Base-by-base conservation (phyloP, 345 rosid genomes). In the Brassica cretica region DNA sequence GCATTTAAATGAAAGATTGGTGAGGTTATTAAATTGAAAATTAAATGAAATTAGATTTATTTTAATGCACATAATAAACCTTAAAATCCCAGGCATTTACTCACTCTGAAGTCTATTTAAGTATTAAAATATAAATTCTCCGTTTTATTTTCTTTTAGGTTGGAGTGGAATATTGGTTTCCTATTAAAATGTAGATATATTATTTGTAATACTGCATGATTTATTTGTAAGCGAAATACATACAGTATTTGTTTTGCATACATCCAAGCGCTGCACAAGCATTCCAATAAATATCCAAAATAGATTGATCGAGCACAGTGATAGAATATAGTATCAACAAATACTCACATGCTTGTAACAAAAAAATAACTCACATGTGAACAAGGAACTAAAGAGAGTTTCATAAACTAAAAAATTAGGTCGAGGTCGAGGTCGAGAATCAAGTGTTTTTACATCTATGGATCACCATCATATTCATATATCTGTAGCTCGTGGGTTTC, bases 1-100 rank as follows among this genome's bases (percentile, higher is more conserved):
- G 78, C 78, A 51, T 79, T 60, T 68, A 49, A 73, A 73, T 79
- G 71, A 7, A n/a, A 51, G 35, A 79, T 73, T 68, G 82, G 78
- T 73, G 60, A 25, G 66, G 82, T 61, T 68, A 73, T 73, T 79
- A 27, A 62, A 68, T 79, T 62, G 18, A 0, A 44, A 66, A 10
- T 41, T 72, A 30, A 78, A 78, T 73, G 65, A 19, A 60, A 78
- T 2, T 64, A 29, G 59, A 9, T 18, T 51, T 53, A 19, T 53
- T 25, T 51, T 8, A 51, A 66, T 53, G 78, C 51, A 61, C 55
- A 18, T 16, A 7, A 8, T 9, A 73, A 79, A 79, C 82, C 82
- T 79, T 79, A 79, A 79, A 73, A 68, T 62, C 74, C n/a, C 59
- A 73, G 46, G 25, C 32, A 77, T 68, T 68, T 73, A 67, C 78